phyloP scores from a whole-genome alignment of 2,329 filamentous ascomycete genomes.

The Trichoderma breve region DNA sequence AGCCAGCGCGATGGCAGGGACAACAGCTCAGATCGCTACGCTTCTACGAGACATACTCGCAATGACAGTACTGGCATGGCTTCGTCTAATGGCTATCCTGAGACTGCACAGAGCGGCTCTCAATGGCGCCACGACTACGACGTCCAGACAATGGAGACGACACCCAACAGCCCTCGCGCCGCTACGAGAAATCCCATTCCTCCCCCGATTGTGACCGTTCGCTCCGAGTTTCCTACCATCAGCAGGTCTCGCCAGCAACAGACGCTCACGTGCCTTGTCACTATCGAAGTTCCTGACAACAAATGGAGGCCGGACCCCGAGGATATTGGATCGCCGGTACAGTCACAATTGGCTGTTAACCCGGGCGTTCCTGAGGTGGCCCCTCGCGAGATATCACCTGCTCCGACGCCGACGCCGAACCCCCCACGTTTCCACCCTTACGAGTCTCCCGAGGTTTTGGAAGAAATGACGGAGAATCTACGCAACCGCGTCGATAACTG shows the following conservation, averaged over 20 bases:
- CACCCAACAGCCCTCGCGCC: conserved; percentile 68
- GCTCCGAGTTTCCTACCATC: conserved; percentile 94
- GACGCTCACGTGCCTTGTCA: conserved; percentile 88
- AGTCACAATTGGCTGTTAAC: conserved; percentile 22
- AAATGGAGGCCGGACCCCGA: conserved; percentile 88
- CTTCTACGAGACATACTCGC: conserved; percentile 59
- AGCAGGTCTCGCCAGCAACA: conserved; percentile 91
- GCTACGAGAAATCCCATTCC: conserved; percentile 84
- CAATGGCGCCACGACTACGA: conserved; percentile 88
- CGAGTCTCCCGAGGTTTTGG: conserved; percentile 72
- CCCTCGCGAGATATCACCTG: conserved; percentile 59
- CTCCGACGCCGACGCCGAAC: conserved; percentile 55
- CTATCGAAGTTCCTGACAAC: conserved; percentile 87
- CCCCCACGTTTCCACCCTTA: conserved; percentile 65
- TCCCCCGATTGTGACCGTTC: conserved; percentile 84
- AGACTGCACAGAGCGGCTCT: conserved; percentile 67
- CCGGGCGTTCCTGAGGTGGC: conserved; percentile 53
- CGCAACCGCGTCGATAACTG: conserved; percentile 92
- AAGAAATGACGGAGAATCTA: conserved; percentile 82
- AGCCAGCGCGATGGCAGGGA: conserved; percentile 53
- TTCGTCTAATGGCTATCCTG: conserved; percentile 77
- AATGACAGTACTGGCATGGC: conserved; percentile 76
- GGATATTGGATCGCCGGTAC: conserved; percentile 61
- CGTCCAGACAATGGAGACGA: conserved; percentile 91
- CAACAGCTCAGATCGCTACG: conserved; percentile 44